Percentiles rank a stretch among this genome's conserved stretches.
phyloP scores from a whole-genome alignment of 164 flowering plant species.

The Stephania yunnanensis region DNA sequence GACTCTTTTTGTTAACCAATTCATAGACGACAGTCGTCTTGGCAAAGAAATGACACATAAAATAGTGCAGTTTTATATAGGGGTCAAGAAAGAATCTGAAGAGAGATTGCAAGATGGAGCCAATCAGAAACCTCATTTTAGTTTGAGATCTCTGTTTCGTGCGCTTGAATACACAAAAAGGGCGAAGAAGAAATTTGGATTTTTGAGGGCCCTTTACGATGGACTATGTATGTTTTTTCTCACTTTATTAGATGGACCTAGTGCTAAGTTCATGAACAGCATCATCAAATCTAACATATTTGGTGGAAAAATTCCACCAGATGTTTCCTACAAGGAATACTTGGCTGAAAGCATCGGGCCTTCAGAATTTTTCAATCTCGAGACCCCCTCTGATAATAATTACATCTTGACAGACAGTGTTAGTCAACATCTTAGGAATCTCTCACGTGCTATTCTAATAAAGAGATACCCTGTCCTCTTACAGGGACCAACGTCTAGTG shows the following conservation, averaged over 20 bases:
- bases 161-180: constrained; percentile 64
- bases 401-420: constrained; percentile 74
- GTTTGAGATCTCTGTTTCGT: constrained; percentile 92
- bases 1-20: constrained; percentile 49
- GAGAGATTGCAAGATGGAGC: constrained; percentile 92
- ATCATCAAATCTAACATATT: constrained; percentile 41
- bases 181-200: constrained; percentile 50
- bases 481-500: constrained; percentile 99
- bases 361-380: constrained; percentile 7
- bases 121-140: constrained; percentile 93
- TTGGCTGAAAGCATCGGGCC: constrained; percentile 15
- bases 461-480: constrained; percentile 86
- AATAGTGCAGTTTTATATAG: constrained; percentile 64
- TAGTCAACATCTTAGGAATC: constrained; percentile 53
- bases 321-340: constrained; percentile 39
- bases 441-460: constrained; percentile 70
- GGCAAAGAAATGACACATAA: constrained; percentile 32
- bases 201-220: constrained; percentile 71
- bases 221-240: constrained; percentile 96
- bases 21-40: constrained; percentile 36
- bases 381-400: constrained; percentile 27
- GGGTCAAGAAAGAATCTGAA: constrained; percentile 68
- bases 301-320: constrained; percentile 34
- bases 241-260: constrained; percentile 57
- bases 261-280: constrained; percentile 64